Evolutionary conservation across 2,329 filamentous ascomycete species (phyloP).

Genomic region (Rugonectria rugulosa): DNA sequence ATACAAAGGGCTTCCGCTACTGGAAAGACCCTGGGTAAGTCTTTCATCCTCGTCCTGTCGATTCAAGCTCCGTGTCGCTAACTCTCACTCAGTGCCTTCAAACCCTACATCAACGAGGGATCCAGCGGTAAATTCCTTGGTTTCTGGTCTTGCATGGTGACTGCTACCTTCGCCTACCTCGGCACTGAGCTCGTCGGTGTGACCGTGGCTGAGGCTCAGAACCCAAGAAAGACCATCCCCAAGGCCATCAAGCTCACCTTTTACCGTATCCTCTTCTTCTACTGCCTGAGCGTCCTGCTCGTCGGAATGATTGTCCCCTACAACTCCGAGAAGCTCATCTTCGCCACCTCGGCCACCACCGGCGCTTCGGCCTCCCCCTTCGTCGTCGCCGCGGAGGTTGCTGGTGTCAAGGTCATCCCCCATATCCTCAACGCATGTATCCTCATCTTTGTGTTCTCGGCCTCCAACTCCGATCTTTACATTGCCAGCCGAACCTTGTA

Average conservation of each 20-base stretch:
- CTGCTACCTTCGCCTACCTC: conserved; percentile 81
- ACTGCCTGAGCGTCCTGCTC: conserved; percentile 75
- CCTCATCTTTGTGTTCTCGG: conserved; percentile 77
- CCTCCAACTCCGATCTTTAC: conserved; percentile 82
- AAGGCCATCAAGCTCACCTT: conserved; percentile 82
- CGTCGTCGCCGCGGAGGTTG: conserved; percentile 73
- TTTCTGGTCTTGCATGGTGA: conserved; percentile 76
- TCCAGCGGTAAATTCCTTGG: conserved; percentile 61
- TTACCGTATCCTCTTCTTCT: conserved; percentile 84
- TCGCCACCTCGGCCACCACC: conserved; percentile 53
- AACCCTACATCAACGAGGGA: conserved; percentile 35
- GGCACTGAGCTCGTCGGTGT: conserved; percentile 81
- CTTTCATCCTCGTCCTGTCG: no score
- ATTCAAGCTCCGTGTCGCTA: no score
- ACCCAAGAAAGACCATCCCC: conserved; percentile 78
- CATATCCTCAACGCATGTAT: conserved; percentile 78
- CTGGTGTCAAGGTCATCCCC: conserved; percentile 68
- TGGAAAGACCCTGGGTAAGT: conserved; percentile 63
- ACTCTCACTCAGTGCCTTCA: conserved; percentile 52
- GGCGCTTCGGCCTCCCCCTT: conserved; percentile 68
- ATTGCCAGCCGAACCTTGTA: conserved; percentile 77
- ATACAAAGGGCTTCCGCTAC: conserved; percentile 70
- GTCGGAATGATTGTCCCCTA: conserved; percentile 81
- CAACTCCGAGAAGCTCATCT: conserved; percentile 65
- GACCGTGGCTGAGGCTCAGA: conserved; percentile 80